phyloP scores from a whole-genome alignment of 2,329 filamentous ascomycete species.

The Talaromyces albobiverticillius region DNA sequence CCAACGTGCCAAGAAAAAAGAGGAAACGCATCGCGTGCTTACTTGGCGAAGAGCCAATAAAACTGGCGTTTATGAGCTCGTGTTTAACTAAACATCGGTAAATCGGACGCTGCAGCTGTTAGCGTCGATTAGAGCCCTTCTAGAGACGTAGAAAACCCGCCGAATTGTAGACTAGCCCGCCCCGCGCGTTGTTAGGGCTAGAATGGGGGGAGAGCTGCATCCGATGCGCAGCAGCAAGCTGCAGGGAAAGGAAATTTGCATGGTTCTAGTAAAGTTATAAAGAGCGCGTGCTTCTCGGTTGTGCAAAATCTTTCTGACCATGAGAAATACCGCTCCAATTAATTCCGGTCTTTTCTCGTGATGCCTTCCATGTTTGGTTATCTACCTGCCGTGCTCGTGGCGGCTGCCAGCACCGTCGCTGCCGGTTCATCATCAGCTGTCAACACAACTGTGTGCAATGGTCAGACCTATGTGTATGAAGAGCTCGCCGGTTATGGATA shows the following conservation, averaged over 20 bases:
- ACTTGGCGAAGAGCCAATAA: background rate
- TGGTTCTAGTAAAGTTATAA: background rate
- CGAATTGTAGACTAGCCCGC: too few species aligned
- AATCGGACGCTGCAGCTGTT: background rate
- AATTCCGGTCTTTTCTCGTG: background rate
- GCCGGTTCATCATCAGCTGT: constrained; percentile 22
- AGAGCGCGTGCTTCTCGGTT: background rate
- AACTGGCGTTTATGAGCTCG: background rate
- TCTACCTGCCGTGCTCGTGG: background rate
- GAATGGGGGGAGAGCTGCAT: background rate
- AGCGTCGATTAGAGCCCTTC: background rate
- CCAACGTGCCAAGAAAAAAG: background rate
- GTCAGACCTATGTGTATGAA: constrained; percentile 63
- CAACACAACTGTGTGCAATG: constrained; percentile 57
- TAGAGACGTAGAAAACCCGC: too few species aligned
- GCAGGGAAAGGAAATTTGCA: background rate
- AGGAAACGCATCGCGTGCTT: background rate
- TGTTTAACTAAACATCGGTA: background rate
- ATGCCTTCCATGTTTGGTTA: constrained; percentile 1
- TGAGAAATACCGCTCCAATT: background rate
- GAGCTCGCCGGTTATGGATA: constrained; percentile 66
- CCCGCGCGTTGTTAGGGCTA: too few species aligned
- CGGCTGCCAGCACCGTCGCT: background rate
- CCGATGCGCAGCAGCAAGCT: background rate
- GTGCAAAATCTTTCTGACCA: background rate